phyloP scores from a whole-genome alignment of 2,329 filamentous ascomycete species.

The Nannizziopsis barbatae region DNA sequence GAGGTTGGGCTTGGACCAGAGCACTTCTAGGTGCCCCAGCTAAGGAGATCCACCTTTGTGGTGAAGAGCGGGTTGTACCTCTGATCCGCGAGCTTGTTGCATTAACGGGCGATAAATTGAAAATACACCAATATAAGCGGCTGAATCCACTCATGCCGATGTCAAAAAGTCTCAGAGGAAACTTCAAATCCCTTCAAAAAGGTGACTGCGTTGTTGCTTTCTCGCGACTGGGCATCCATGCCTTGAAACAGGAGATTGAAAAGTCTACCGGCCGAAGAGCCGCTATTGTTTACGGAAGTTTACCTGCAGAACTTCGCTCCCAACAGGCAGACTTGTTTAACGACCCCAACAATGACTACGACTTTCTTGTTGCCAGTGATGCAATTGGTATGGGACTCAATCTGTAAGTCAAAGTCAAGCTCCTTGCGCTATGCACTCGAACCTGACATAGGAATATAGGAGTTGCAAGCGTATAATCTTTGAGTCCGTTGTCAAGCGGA shows the following conservation, averaged over 20 bases:
- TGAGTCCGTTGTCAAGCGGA: constrained; percentile 62
- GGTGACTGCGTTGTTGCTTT: constrained; percentile 88
- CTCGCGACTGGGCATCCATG: constrained; percentile 69
- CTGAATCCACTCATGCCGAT: constrained; percentile 66
- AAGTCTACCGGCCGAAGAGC: constrained; percentile 63
- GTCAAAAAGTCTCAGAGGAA: constrained; percentile 49
- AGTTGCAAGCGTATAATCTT: constrained; percentile 83
- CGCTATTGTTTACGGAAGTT: constrained; percentile 81
- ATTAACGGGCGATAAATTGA: constrained; percentile 66
- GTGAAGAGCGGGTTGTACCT: constrained; percentile 71
- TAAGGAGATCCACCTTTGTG: constrained; percentile 84
- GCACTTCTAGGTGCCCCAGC: constrained; percentile 79
- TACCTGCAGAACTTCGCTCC: constrained; percentile 86
- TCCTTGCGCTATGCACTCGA: background rate
- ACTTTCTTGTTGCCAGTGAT: constrained; percentile 85
- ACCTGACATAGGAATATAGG: constrained; percentile 25
- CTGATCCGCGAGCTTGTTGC: constrained; percentile 68
- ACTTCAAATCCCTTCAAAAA: constrained; percentile 60
- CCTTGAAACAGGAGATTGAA: constrained; percentile 68
- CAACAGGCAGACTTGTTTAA: constrained; percentile 91
- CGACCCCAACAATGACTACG: constrained; percentile 88
- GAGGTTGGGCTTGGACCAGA: constrained; percentile 91
- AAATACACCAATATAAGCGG: constrained; percentile 73
- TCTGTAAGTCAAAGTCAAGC: constrained; percentile 43
- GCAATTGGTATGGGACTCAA: constrained; percentile 98